Conservation (phyloP, 495 filamentous ascomycete genomes). For the Aspergillus ellipticus region DNA sequence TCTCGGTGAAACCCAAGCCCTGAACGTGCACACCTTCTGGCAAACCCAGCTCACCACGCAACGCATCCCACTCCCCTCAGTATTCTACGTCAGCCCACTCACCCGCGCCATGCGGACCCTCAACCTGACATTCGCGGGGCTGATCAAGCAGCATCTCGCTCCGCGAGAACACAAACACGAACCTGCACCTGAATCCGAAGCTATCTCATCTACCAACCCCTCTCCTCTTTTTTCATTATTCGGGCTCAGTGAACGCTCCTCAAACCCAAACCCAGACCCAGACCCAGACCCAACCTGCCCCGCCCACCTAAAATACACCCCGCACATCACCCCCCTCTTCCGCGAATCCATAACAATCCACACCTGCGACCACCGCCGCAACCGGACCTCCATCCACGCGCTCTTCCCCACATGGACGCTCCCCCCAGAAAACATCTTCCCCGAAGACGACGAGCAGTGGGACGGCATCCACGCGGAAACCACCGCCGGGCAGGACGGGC, state of each 20-base stretch:
- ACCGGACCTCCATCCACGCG: conserved; percentile 50
- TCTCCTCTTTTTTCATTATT: too few relatives aligned
- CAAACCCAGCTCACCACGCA: conserved; percentile 44
- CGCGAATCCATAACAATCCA: conserved; percentile 71
- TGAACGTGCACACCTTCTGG: conserved; percentile 63
- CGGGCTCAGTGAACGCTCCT: too few relatives aligned
- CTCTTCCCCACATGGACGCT: conserved; percentile 58
- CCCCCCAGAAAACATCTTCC: conserved; percentile 61
- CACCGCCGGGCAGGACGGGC: conserved; percentile 48
- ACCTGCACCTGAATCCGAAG: too few relatives aligned
- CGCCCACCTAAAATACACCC: conserved; percentile 53
- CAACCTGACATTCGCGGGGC: conserved; percentile 59
- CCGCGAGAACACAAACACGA: too few relatives aligned
- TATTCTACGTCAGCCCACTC: conserved; percentile 67
- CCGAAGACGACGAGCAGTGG: conserved; percentile 61
- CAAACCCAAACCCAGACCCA: too few relatives aligned
- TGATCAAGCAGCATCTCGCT: too few relatives aligned
- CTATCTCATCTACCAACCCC: too few relatives aligned
- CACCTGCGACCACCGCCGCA: conserved; percentile 72
- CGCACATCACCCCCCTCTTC: conserved; percentile 65
- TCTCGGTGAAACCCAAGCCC: conserved; percentile 58
- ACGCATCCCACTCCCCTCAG: conserved; percentile 59
- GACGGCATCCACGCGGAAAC: conserved; percentile 53
- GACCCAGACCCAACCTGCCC: conserved; percentile 44
- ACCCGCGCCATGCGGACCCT: conserved; percentile 64